Conservation (phyloP, 2,329 filamentous ascomycete genomes). For the Coniochaeta ligniaria region DNA sequence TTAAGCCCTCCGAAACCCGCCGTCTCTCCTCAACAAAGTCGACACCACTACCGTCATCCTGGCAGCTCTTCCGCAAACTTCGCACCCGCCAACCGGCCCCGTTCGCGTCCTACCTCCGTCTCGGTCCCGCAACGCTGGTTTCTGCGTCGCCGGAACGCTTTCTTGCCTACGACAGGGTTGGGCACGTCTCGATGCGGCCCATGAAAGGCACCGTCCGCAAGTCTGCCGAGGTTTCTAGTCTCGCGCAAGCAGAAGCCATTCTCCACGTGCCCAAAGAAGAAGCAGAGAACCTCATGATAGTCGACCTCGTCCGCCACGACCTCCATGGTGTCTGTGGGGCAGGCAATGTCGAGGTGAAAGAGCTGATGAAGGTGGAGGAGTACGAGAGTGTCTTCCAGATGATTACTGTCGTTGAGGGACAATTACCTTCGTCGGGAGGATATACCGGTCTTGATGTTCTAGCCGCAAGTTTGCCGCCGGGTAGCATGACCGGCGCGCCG, state of each 20-base stretch:
- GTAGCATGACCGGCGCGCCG: constrained; percentile 93
- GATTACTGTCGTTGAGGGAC: constrained; percentile 77
- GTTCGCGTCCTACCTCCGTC: constrained; percentile 74
- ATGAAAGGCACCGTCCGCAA: constrained; percentile 98
- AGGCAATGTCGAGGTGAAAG: constrained; percentile 64
- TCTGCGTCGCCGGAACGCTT: constrained; percentile 88
- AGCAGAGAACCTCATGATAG: constrained; percentile 97
- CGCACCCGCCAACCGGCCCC: constrained; percentile 70
- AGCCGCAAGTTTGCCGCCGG: constrained; percentile 71
- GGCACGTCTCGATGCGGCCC: constrained; percentile 71
- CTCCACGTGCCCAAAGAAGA: constrained; percentile 81
- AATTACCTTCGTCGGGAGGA: constrained; percentile 30
- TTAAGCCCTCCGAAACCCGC: too few relatives aligned
- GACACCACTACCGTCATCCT: constrained; percentile 34
- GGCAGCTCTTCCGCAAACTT: constrained; percentile 66
- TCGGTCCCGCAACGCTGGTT: constrained; percentile 64
- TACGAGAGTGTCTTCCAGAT: constrained; percentile 90
- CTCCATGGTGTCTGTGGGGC: constrained; percentile 77
- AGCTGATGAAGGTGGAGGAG: constrained; percentile 81
- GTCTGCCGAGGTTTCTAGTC: constrained; percentile 53
- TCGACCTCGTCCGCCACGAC: constrained; percentile 92
- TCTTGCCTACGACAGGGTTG: constrained; percentile 47
- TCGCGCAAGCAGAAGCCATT: constrained; percentile 64
- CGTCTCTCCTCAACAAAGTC: too few relatives aligned
- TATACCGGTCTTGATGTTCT: constrained; percentile 69